Conservation (phyloP, 768 basidiomycete species). For the Suillus alpinus region DNA sequence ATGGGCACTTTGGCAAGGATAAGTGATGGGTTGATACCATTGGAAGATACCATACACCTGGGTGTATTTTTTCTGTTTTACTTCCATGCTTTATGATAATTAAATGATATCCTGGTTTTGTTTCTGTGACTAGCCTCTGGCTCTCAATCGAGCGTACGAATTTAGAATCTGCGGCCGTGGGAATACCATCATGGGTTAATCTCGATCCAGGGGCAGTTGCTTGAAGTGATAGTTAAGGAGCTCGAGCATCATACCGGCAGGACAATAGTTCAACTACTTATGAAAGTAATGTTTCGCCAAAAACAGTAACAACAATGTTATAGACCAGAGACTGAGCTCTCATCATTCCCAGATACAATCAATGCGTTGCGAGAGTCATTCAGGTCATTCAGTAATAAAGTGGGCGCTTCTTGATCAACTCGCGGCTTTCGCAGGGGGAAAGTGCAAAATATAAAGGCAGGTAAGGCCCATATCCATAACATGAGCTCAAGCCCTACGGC, state of each 20-base stretch:
- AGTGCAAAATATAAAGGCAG: background rate
- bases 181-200: background rate
- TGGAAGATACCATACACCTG: too few species aligned
- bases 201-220: background rate
- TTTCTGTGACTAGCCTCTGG: too few species aligned
- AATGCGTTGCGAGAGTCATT: background rate
- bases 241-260: background rate
- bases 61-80: background rate
- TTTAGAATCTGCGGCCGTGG: background rate
- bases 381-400: background rate
- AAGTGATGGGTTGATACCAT: background rate
- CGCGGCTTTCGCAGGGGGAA: background rate
- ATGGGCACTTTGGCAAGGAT: slow-evolving; percentile 33
- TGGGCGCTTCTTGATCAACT: background rate
- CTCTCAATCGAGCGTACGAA: too few species aligned
- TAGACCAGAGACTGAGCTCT: background rate
- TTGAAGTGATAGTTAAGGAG: background rate
- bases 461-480: background rate
- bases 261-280: background rate
- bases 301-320: too few species aligned
- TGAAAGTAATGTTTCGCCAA: too few species aligned
- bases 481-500: background rate
- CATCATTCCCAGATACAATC: background rate
- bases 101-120: background rate
- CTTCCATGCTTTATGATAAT: background rate